phyloP scores from a whole-genome alignment of 2,329 filamentous ascomycete genomes.

The Aspergillus pseudonomiae region DNA sequence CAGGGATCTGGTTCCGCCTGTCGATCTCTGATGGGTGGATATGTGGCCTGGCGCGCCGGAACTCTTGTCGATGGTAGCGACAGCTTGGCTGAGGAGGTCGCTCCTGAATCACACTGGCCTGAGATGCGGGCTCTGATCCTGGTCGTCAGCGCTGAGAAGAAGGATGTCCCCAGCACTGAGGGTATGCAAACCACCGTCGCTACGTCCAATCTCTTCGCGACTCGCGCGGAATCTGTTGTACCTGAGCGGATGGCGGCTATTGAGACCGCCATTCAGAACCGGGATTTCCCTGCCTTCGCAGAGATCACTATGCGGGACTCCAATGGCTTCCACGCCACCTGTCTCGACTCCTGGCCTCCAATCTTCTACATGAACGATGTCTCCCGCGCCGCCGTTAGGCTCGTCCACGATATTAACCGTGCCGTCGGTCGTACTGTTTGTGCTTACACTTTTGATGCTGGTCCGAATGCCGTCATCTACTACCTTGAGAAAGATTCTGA shows the following conservation, averaged over 20 bases:
- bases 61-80: conserved; percentile 76
- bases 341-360: conserved; percentile 91
- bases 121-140: conserved; percentile 91
- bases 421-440: conserved; percentile 77
- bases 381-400: conserved; percentile 79
- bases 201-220: conserved; percentile 83
- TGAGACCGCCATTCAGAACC: conserved; percentile 75
- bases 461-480: conserved; percentile 96
- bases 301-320: conserved; percentile 94
- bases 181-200: conserved; percentile 98
- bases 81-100: conserved; percentile 84
- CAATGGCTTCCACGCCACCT: conserved; percentile 95
- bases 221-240: conserved; percentile 74
- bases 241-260: conserved; percentile 81
- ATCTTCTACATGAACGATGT: conserved; percentile 99
- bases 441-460: conserved; percentile 96
- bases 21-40: conserved; percentile 89
- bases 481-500: conserved; percentile 79
- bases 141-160: conserved; percentile 91
- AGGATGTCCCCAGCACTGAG: conserved; percentile 87
- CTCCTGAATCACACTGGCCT: conserved; percentile 88
- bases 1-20: conserved; percentile 96
- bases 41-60: conserved; percentile 92
- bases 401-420: conserved; percentile 86
- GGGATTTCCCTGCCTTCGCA: conserved; percentile 85